Base-by-base conservation (phyloP, 352 stramenopile species). In the Globisporangium iwayamae region DNA sequence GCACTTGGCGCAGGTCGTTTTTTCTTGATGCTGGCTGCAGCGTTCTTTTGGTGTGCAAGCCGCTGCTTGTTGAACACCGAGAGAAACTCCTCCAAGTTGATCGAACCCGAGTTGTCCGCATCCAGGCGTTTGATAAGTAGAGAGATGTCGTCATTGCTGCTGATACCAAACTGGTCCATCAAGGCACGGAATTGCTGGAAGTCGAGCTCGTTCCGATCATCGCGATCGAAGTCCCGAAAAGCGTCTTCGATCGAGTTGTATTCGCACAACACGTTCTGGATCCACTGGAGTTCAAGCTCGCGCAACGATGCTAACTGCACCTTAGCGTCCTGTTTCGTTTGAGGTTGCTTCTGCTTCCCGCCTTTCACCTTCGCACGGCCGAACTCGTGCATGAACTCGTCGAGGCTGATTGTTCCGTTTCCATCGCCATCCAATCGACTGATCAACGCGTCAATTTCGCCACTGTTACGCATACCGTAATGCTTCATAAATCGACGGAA, bases 121-220 rank as follows among this genome's bases (percentile, higher is more conserved):
- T 90, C 81, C 10, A 89, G 25, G 16, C 75, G 73, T 22, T 71
- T 77, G 3, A 85, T 53, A 16, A 90, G 36, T 51, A 84, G 65
- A 1, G 75, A 68, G 5, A 90, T 67, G 38, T 74, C 85, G 2
- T 65, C 34, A 25, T 85, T 78, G 43, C 87, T 71, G n/a, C 56
- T 78, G 43, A 89, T 70, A 0, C 81, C 81, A 16, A 76, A 89
- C 32, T 79, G 72, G 1, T 58, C 61, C 69, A 90, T 72, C 10
- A 90, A 69, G 30, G 84, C 77, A 6, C 75, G 71, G 58, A 90
- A 87, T 64, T 83, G 69, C 10, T 83, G 77, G 43, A 81, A 87
- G 47, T 84, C 72, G 48, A 89, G 72, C 54, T 81, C 71, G 20
- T 69, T 71, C 4, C 66, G 48, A 4, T 58, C 55, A 16, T 79